Evolutionary conservation across 2,329 filamentous ascomycete species (phyloP).

Genomic region (Atkinsonella texensis): DNA sequence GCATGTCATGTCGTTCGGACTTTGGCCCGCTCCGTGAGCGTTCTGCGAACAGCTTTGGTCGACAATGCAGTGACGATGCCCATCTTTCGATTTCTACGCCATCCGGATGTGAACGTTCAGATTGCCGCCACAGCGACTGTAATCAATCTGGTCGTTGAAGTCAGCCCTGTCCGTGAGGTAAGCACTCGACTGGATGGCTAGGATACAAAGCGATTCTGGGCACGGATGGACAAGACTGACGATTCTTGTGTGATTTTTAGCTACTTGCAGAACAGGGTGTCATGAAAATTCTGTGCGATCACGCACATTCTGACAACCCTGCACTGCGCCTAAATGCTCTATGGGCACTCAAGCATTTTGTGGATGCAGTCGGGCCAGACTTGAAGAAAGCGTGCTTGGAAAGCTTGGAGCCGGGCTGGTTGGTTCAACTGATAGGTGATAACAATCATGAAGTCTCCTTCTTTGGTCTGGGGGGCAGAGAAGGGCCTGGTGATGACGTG

Average conservation of each 20-base stretch:
- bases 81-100: conserved; percentile 61
- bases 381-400: conserved; percentile 69
- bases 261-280: conserved; percentile 62
- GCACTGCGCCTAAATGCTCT: conserved; percentile 72
- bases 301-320: conserved; percentile 72
- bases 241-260: conserved; percentile 30
- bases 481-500: conserved; percentile 26
- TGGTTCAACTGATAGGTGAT: conserved; percentile 64
- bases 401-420: conserved; percentile 65
- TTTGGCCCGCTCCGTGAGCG: conserved; percentile 72
- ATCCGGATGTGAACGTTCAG: conserved; percentile 66
- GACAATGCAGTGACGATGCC: conserved; percentile 74
- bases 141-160: conserved; percentile 75
- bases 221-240: conserved; percentile 9
- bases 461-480: conserved; percentile 22
- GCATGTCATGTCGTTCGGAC: conserved; percentile 74
- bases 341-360: conserved; percentile 89
- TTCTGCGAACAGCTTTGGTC: conserved; percentile 74
- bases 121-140: conserved; percentile 76
- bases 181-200: conserved; percentile 20
- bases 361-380: conserved; percentile 57
- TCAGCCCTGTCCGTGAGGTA: conserved; percentile 84
- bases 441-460: conserved; percentile 43
- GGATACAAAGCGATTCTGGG: neutral
- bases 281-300: conserved; percentile 65